A percentile compares a stretch with the other conserved stretches of the same genome.
Conservation (phyloP, 148 eudicot species). For the Fagopyrum tataricum region DNA sequence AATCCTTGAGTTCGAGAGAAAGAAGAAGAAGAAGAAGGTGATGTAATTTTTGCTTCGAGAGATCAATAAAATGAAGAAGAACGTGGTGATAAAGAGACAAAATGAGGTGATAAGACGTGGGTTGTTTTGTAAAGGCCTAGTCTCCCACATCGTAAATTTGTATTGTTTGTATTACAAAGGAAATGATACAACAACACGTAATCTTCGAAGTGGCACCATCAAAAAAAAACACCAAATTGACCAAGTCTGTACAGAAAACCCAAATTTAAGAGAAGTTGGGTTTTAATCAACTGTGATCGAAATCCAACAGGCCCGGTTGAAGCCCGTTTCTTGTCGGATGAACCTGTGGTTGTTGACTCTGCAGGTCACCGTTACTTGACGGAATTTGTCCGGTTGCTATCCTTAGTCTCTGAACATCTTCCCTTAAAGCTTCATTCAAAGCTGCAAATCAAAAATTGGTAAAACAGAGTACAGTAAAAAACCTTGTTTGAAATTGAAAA, state of each 20-base stretch:
- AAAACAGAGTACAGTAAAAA: not conserved
- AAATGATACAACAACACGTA: no score
- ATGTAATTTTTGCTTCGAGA: no score
- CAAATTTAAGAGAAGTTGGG: not conserved
- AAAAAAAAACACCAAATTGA: no score
- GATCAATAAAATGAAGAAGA: no score
- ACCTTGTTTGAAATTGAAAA: not conserved
- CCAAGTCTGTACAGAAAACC: not conserved
- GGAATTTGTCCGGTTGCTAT: conserved; percentile 56
- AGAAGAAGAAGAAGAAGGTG: no score
- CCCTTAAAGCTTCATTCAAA: conserved; percentile 71
- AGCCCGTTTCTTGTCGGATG: not conserved
- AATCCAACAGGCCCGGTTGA: conserved; percentile 8
- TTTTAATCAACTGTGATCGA: not conserved
- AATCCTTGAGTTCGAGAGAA: no score
- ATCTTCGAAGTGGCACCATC: no score
- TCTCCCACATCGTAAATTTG: no score
- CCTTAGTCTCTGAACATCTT: conserved; percentile 74
- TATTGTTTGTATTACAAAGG: no score
- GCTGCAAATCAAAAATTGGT: conserved; percentile 31
- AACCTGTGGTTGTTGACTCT: conserved; percentile 11
- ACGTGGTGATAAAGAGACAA: no score
- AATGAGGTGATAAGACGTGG: no score
- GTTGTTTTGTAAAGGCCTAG: no score
- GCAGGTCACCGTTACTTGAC: not conserved